Evolutionary conservation across 2,329 filamentous ascomycete genomes (phyloP).

Genomic region (Daldinia sp.): DNA sequence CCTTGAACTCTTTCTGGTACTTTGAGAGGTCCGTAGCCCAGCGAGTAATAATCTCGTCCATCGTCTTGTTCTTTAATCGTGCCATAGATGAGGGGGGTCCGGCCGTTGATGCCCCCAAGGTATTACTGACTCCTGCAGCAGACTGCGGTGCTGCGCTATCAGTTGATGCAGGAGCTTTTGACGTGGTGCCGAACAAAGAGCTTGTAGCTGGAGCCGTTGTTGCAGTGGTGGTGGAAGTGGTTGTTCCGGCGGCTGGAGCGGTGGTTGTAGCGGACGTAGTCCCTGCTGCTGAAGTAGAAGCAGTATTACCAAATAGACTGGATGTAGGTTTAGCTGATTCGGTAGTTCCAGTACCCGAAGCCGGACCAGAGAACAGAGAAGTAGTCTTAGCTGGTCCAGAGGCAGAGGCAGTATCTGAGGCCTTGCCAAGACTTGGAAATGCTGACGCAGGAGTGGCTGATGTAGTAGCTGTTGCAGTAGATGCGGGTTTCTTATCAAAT

Average conservation of each 20-base stretch:
- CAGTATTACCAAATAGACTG: slow-evolving; percentile 47
- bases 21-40: slow-evolving; percentile 97
- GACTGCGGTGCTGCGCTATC: slow-evolving; percentile 48
- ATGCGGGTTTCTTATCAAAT: slow-evolving; percentile 34
- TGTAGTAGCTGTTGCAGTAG: slow-evolving; percentile 38
- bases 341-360: slow-evolving; percentile 45
- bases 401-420: slow-evolving; percentile 42
- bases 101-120: slow-evolving; percentile 78
- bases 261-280: slow-evolving; percentile 34
- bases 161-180: slow-evolving; percentile 52
- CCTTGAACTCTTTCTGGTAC: slow-evolving; percentile 96
- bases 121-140: slow-evolving; percentile 47
- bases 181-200: slow-evolving; percentile 49
- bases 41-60: slow-evolving; percentile 97
- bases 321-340: slow-evolving; percentile 49
- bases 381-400: slow-evolving; percentile 48
- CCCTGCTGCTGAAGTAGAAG: slow-evolving; percentile 44
- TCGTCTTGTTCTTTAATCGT: slow-evolving; percentile 96
- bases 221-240: slow-evolving; percentile 47
- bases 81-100: slow-evolving; percentile 88
- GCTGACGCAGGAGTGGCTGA: slow-evolving; percentile 40
- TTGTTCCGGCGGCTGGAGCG: slow-evolving; percentile 43
- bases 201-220: slow-evolving; percentile 49
- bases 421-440: slow-evolving; percentile 43
- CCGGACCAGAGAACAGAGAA: slow-evolving; percentile 48